Evolutionary conservation across 345 rosid genomes (phyloP).

Genomic region (Microthlaspi erraticum): DNA sequence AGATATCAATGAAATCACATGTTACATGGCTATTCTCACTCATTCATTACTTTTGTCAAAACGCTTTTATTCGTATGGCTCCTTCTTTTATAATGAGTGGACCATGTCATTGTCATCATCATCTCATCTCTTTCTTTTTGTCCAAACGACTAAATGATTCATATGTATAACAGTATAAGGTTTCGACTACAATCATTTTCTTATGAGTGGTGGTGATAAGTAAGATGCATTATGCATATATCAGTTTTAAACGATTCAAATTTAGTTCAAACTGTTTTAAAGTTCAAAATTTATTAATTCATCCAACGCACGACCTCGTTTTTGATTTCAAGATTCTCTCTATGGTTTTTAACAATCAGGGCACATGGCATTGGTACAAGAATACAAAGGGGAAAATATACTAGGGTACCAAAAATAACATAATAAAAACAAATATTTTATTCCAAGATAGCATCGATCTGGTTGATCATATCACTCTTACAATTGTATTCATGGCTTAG

Average conservation of each 20-base stretch:
- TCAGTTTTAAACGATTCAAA: constrained; percentile 4
- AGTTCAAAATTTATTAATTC: neutral
- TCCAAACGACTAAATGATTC: neutral
- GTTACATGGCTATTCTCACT: constrained; percentile 27
- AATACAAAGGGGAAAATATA: neutral
- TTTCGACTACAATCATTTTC: constrained; percentile 8
- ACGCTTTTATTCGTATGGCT: neutral
- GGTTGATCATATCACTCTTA: constrained; percentile 7
- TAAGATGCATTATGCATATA: neutral
- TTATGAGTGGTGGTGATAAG: neutral
- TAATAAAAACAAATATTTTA: neutral
- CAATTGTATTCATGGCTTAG: neutral
- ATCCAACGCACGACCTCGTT: neutral
- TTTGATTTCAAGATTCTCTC: constrained; percentile 11
- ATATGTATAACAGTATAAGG: neutral
- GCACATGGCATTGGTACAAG: constrained; percentile 26
- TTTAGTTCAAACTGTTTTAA: neutral
- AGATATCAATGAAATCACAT: constrained; percentile 31
- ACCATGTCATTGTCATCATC: neutral
- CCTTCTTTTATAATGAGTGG: neutral
- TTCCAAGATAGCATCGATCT: constrained; percentile 31
- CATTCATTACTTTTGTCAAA: neutral
- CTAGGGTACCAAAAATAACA: neutral
- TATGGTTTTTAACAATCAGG: constrained; percentile 1
- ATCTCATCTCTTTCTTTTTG: neutral